Evolutionary conservation across 495 filamentous ascomycete genomes (phyloP).

Genomic region (Chaetomium cochliodes): DNA sequence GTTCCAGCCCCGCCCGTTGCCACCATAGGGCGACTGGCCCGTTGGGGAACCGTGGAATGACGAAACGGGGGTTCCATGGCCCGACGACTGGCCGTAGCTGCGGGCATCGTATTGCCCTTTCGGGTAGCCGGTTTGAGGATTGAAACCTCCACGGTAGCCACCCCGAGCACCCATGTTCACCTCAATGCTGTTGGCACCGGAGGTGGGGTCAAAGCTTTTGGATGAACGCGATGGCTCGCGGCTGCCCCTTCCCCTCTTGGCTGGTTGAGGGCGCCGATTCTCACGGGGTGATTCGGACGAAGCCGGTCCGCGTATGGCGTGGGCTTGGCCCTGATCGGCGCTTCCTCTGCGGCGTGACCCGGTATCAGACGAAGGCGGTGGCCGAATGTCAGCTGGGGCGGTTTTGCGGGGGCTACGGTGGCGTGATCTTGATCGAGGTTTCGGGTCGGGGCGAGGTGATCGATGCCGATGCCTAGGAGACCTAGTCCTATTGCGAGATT

Average conservation of each 20-base stretch:
- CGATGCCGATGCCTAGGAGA: conserved; percentile 36
- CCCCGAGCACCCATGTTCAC: conserved; percentile 46
- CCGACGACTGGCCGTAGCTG: conserved; percentile 58
- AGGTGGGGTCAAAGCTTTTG: conserved; percentile 37
- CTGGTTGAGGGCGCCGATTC: conserved; percentile 39
- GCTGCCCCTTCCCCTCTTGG: conserved; percentile 34
- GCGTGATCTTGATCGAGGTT: conserved; percentile 42
- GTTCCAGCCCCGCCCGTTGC: conserved; percentile 58
- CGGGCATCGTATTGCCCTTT: conserved; percentile 38
- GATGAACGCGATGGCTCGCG: conserved; percentile 37
- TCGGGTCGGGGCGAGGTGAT: conserved; percentile 35
- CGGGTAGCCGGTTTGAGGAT: conserved; percentile 33
- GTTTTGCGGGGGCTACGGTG: conserved; percentile 31
- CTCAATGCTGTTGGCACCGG: conserved; percentile 51
- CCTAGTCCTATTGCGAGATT: conserved; percentile 23
- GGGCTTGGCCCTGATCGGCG: conserved; percentile 31
- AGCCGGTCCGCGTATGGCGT: conserved; percentile 35
- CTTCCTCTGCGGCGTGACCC: conserved; percentile 38
- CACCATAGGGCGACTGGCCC: conserved; percentile 63
- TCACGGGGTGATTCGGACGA: conserved; percentile 38
- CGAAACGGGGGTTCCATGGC: conserved; percentile 56
- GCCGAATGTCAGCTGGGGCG: conserved; percentile 32
- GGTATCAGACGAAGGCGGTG: conserved; percentile 38
- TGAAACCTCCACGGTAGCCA: conserved; percentile 43
- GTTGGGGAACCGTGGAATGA: conserved; percentile 69